Evolutionary conservation across 179 eudicot species (phyloP), one percentile per base, ranked within the genome.

Genomic region (Spergularia azorica): DNA sequence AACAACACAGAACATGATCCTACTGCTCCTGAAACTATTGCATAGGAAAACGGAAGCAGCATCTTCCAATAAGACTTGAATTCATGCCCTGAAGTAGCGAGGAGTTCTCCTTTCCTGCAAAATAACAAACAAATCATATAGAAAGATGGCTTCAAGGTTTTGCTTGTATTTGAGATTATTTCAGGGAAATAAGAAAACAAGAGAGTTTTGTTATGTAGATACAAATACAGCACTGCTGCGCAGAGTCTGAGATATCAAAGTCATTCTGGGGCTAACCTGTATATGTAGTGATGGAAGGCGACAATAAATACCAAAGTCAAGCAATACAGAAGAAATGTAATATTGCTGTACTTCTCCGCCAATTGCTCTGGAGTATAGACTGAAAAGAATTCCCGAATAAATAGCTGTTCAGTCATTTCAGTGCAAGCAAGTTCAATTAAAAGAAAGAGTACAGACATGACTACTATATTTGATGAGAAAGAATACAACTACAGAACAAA

Each of bases 1-100:
- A 95, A 95, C 81, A 95, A 81, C 36, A 95, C 97, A 67, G 98
- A 92, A 72, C 97, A 95, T 64, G 98, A 95, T 79, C 98, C 98
- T 4, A 95, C 88, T 18, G 98, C 98, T 65, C 93, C 97, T 58
- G 98, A 92, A 78, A 92, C 98, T 77, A 92, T 65, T 39, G 98
- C 98, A 84, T 88, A 93, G 9, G 98, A 93, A 82, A 91, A 90
- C 20, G 98, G 98, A 84, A 91, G 92, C 83, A 95, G 80, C 91
- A 95, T 86, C 39, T 86, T 80, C 98, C 97, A 93, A 75, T 89
- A 89, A 39, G 89, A 76, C 83, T 85, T 87, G 63, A 87, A 77
- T 36, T 93, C 93, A 70, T 84, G 84, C 73, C 90, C 93, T 71
- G 91, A 82, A 74, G 82, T 71, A 76, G 88, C 86, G 67, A 90